Percentiles rank a stretch among this genome's conserved stretches.
phyloP scores from a whole-genome alignment of 805 yeast genomes.

The Tetrapisispora namnaoensis region DNA sequence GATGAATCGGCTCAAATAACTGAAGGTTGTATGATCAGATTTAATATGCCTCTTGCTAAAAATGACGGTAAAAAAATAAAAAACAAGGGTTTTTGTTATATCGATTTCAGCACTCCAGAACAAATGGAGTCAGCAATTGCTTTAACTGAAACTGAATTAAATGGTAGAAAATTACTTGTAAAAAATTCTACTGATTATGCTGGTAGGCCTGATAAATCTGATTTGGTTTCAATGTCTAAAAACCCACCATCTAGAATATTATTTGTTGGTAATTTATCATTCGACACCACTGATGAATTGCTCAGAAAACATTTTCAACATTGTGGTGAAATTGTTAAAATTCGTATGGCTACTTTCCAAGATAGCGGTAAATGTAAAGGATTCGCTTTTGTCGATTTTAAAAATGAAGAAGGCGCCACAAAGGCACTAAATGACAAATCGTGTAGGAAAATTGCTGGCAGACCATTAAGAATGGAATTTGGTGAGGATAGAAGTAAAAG shows the following conservation, averaged over 20 bases:
- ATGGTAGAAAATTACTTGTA: conserved; percentile 79
- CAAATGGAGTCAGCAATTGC: conserved; percentile 55
- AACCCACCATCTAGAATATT: conserved; percentile 84
- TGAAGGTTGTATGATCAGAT: conserved; percentile 56
- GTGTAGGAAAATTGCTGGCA: conserved; percentile 55
- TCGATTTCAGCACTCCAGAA: conserved; percentile 57
- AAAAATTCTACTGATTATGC: conserved; percentile 73
- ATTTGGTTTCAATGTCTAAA: conserved; percentile 41
- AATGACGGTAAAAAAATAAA: conserved; percentile 50
- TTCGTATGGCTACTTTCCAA: conserved; percentile 97
- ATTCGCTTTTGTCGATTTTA: conserved; percentile 85
- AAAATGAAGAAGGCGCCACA: conserved; percentile 70
- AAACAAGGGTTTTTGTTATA: conserved; percentile 75
- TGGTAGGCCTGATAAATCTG: conserved; percentile 69
- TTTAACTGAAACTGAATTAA: conserved; percentile 61
- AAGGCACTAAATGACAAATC: conserved; percentile 66
- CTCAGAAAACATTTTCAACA: conserved; percentile 77
- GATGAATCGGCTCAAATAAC: conserved; percentile 33
- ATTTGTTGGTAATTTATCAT: conserved; percentile 88
- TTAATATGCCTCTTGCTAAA: conserved; percentile 65
- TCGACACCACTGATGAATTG: conserved; percentile 77
- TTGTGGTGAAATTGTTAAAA: conserved; percentile 75
- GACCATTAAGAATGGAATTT: conserved; percentile 76
- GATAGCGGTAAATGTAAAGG: conserved; percentile 96
- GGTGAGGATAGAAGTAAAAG: conserved; percentile 92